Percentiles rank a stretch among this genome's conserved stretches.
Conservation (phyloP, 441 rosid species). For the Syzygium syzygioides region DNA sequence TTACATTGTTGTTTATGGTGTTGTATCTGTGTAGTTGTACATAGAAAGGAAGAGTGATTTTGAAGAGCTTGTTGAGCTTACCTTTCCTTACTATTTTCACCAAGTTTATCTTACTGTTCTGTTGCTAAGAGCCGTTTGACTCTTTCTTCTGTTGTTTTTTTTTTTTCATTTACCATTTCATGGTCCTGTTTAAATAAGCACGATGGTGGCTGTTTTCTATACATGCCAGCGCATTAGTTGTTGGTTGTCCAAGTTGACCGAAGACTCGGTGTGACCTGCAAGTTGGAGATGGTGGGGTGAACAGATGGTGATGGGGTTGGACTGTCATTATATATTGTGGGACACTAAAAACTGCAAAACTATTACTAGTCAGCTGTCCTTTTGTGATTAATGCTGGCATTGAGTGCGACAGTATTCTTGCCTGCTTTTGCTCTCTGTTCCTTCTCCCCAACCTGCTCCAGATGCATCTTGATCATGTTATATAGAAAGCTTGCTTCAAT, state of each 20-base stretch:
- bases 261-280: background rate
- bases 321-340: background rate
- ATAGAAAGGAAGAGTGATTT: background rate
- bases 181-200: background rate
- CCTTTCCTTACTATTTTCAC: background rate
- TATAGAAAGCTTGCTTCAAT: background rate
- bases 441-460: background rate
- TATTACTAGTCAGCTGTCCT: background rate
- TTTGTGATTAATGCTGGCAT: background rate
- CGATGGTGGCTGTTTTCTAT: background rate
- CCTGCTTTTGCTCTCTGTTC: background rate
- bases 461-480: background rate
- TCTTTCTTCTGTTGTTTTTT: background rate
- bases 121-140: background rate
- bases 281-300: background rate
- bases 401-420: background rate
- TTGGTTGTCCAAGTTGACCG: background rate
- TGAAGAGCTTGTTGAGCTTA: background rate
- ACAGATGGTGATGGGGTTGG: background rate
- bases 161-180: background rate
- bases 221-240: background rate
- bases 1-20: background rate
- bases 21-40: background rate
- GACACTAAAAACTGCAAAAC: background rate
- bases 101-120: background rate